Evolutionary conservation across 805 yeast species (phyloP).

Genomic region (Candida corydali): DNA sequence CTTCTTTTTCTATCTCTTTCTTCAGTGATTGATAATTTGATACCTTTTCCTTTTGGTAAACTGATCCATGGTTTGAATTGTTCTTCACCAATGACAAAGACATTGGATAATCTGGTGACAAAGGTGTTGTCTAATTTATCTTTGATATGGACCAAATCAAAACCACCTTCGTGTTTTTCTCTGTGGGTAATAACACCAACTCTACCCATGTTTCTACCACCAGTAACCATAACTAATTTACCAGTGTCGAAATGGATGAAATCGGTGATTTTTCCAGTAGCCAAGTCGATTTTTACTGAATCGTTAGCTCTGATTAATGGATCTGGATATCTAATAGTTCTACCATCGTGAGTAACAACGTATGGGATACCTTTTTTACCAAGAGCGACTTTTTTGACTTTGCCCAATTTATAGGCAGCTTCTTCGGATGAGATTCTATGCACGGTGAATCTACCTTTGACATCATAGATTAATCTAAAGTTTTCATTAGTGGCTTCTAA

Average conservation of each 20-base stretch:
- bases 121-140: conserved; percentile 38
- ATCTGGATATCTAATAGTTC: conserved; percentile 99
- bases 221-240: conserved; percentile 40
- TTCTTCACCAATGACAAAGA: conserved; percentile 38
- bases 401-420: conserved; percentile 96
- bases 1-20: conserved; percentile 45
- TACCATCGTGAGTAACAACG: conserved; percentile 99
- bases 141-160: conserved; percentile 40
- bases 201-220: conserved; percentile 38
- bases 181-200: conserved; percentile 41
- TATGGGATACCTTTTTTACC: conserved; percentile 99
- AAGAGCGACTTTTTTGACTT: conserved; percentile 96
- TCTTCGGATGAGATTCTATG: conserved; percentile 99
- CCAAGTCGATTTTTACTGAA: conserved; percentile 95
- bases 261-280: conserved; percentile 83
- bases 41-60: conserved; percentile 44
- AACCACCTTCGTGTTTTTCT: conserved; percentile 42
- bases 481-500: conserved; percentile 98
- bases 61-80: conserved; percentile 39
- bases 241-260: conserved; percentile 38
- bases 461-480: conserved; percentile 98
- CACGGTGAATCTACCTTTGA: conserved; percentile 98
- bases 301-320: conserved; percentile 96
- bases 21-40: conserved; percentile 38
- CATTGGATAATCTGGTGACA: conserved; percentile 40